These are phyloP conservation scores for Pseudocercospora vitis DNA, from an alignment of 2,329 filamentous ascomycete genomes.

Conservation along the genomic window DNA sequence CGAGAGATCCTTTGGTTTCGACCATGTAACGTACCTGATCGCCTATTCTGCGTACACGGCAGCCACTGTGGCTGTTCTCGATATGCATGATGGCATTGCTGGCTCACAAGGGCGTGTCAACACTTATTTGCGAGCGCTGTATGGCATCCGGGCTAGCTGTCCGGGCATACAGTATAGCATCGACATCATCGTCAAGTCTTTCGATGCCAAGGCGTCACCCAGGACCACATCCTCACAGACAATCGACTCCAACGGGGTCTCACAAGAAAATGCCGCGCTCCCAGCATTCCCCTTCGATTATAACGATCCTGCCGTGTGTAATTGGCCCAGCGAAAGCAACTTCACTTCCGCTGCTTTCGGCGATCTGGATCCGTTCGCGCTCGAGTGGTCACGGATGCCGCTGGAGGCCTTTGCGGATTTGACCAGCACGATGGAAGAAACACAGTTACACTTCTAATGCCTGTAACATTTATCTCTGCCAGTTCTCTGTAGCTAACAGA, in stretches of 20 bases:
- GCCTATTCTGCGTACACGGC: constrained; percentile 40
- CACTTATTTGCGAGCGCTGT: constrained; percentile 35
- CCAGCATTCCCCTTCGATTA: constrained; percentile 11
- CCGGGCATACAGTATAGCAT: constrained; percentile 36
- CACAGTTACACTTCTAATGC: neutral
- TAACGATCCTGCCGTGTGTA: neutral
- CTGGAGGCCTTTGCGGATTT: constrained; percentile 11
- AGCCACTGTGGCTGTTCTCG: constrained; percentile 35
- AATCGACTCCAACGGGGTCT: neutral
- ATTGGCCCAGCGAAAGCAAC: constrained; percentile 2
- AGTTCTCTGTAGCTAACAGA: too few relatives aligned
- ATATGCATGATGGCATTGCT: constrained; percentile 31
- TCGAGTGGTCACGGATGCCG: constrained; percentile 15
- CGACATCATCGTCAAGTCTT: constrained; percentile 33
- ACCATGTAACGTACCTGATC: constrained; percentile 37
- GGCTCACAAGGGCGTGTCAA: constrained; percentile 29
- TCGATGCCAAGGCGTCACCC: constrained; percentile 1
- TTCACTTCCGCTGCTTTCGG: constrained; percentile 10
- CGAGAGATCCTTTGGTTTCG: constrained; percentile 35
- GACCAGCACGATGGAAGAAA: neutral
- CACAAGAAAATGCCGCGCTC: neutral
- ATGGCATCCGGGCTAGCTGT: constrained; percentile 30
- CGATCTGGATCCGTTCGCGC: constrained; percentile 13
- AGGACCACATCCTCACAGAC: neutral
- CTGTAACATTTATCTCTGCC: too few relatives aligned